These are phyloP conservation scores for Xylariales sp. DNA, from an alignment of 2,329 filamentous ascomycete genomes.

Conservation along the genomic window DNA sequence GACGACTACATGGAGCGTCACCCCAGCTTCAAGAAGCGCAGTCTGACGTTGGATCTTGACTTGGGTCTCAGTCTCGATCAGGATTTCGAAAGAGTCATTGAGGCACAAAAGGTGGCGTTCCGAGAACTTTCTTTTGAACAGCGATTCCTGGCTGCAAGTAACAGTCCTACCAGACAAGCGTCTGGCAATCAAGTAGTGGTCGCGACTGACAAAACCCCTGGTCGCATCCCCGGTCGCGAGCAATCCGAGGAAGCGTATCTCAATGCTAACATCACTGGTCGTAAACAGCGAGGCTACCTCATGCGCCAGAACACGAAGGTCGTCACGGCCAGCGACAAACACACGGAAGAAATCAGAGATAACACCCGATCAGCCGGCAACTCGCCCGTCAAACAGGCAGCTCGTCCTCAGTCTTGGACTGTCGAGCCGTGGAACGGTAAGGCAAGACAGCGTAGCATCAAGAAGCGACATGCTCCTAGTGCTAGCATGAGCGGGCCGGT, in stretches of 20 bases:
- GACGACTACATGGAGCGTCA: slow-evolving; percentile 54
- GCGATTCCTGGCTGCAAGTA: slow-evolving; percentile 19
- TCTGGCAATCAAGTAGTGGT: slow-evolving; percentile 26
- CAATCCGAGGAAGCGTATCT: slow-evolving; percentile 19
- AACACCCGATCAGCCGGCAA: slow-evolving; percentile 58
- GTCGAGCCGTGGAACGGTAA: slow-evolving; percentile 96
- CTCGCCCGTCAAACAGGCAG: slow-evolving; percentile 64
- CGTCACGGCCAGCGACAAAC: slow-evolving; percentile 82
- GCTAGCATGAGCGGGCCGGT: slow-evolving; percentile 53
- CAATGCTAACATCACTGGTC: slow-evolving; percentile 59
- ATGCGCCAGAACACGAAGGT: slow-evolving; percentile 99
- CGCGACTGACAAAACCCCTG: slow-evolving; percentile 17
- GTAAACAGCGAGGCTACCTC: slow-evolving; percentile 88
- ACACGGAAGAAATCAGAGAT: slow-evolving; percentile 44
- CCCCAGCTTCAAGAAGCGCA: slow-evolving; percentile 73
- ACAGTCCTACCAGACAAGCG: slow-evolving; percentile 40
- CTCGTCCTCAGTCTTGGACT: slow-evolving; percentile 86
- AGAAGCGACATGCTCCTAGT: slow-evolving; percentile 47
- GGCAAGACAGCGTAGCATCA: slow-evolving; percentile 58
- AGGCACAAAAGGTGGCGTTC: slow-evolving; percentile 88
- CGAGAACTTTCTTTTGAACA: slow-evolving; percentile 23
- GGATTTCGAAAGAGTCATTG: slow-evolving; percentile 93
- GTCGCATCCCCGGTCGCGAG: slow-evolving; percentile 16
- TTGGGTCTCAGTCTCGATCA: slow-evolving; percentile 81
- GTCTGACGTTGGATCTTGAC: slow-evolving; percentile 77